Conservation (phyloP, 2,329 filamentous ascomycete genomes). For the Penicillium sp. region DNA sequence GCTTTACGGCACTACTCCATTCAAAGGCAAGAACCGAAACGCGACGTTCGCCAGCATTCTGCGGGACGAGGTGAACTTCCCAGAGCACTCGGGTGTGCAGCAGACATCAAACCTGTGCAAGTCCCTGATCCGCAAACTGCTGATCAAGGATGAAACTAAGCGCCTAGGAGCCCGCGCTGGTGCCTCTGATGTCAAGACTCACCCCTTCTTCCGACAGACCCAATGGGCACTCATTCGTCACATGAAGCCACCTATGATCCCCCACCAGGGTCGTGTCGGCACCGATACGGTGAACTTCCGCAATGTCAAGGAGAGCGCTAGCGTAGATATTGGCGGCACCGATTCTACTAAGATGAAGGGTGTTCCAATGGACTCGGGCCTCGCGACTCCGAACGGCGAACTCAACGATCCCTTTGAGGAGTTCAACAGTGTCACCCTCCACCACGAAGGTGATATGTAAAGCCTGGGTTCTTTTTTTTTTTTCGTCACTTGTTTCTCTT, state of each 20-base stretch:
- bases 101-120: slow-evolving; percentile 95
- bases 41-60: slow-evolving; percentile 97
- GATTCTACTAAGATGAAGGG: slow-evolving; percentile 60
- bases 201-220: slow-evolving; percentile 93
- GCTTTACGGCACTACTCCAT: slow-evolving; percentile 96
- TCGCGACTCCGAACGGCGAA: slow-evolving; percentile 82
- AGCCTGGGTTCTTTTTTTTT: slow-evolving; percentile 12
- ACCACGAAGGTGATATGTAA: slow-evolving; percentile 78
- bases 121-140: slow-evolving; percentile 88
- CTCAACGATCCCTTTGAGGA: slow-evolving; percentile 90
- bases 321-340: slow-evolving; percentile 66
- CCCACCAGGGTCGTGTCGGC: slow-evolving; percentile 75
- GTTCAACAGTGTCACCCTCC: slow-evolving; percentile 96
- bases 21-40: slow-evolving; percentile 99
- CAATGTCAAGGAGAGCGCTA: slow-evolving; percentile 95
- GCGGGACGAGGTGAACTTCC: slow-evolving; percentile 92
- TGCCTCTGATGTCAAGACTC: slow-evolving; percentile 92
- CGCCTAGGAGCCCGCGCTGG: slow-evolving; percentile 90
- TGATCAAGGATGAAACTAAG: slow-evolving; percentile 97
- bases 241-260: slow-evolving; percentile 96
- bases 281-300: slow-evolving; percentile 96
- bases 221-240: slow-evolving; percentile 97
- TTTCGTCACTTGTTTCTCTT: slow-evolving; percentile 13
- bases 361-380: slow-evolving; percentile 80
- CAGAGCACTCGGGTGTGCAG: slow-evolving; percentile 78